Conservation (phyloP, 2,329 filamentous ascomycete genomes). For the Venturiaceae sp. region DNA sequence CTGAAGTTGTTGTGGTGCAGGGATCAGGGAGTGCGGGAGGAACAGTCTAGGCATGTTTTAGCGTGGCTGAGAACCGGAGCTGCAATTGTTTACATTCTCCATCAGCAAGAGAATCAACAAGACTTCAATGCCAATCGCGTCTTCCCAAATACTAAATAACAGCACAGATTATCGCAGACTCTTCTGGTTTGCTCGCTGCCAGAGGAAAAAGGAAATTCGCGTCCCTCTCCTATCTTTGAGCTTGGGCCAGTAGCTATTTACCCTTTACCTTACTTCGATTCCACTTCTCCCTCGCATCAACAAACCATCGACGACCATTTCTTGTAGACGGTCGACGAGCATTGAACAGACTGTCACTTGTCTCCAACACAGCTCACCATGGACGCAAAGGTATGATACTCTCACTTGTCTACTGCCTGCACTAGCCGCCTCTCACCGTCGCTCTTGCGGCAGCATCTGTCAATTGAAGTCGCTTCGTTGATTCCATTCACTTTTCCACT, state of each 20-base stretch:
- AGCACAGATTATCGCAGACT: too few species aligned
- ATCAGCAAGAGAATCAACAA: not conserved
- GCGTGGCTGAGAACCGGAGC: too few species aligned
- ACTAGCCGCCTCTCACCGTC: not conserved
- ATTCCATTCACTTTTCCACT: not conserved
- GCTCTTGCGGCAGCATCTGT: not conserved
- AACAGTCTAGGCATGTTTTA: too few species aligned
- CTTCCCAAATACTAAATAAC: too few species aligned
- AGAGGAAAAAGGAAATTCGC: too few species aligned
- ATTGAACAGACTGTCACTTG: not conserved
- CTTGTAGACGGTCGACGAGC: not conserved
- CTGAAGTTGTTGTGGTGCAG: not conserved
- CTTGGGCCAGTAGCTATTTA: too few species aligned
- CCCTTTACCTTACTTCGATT: too few species aligned
- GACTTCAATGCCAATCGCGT: too few species aligned
- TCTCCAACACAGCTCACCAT: constrained; percentile 17
- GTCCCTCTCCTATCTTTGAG: too few species aligned
- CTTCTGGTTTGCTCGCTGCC: too few species aligned
- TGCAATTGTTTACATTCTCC: not conserved
- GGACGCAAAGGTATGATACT: constrained; percentile 32
- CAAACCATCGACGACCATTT: not conserved
- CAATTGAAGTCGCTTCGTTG: not conserved
- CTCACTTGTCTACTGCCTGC: constrained; percentile 2
- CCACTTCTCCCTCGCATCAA: not conserved
- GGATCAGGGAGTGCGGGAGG: not conserved